Conservation (phyloP, 257 asterid species). For the Nicotiana knightiana region DNA sequence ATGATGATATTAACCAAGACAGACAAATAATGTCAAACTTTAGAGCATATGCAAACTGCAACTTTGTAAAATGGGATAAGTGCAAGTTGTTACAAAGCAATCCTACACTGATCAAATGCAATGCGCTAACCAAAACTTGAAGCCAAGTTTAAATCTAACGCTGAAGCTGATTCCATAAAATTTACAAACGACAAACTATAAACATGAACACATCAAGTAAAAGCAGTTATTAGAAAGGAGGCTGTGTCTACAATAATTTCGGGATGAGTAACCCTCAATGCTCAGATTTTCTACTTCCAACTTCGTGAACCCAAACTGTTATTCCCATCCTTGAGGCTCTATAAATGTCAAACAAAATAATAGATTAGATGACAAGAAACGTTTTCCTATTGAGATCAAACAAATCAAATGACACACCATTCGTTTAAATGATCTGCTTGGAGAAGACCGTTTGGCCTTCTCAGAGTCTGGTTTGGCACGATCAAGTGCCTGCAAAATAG, state of each 20-base stretch:
- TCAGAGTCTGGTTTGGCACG: conserved; percentile 80
- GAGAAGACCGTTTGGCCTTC: conserved; percentile 32
- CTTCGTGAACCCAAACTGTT: conserved; percentile 11
- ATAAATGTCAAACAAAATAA: background rate
- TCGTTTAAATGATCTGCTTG: conserved; percentile 54
- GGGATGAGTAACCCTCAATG: background rate
- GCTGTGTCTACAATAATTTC: background rate
- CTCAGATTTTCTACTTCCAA: background rate
- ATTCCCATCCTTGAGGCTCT: conserved; percentile 18
- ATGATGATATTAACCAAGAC: too few relatives aligned
- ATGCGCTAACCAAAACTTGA: conserved; percentile 6
- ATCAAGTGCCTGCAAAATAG: conserved; percentile 54
- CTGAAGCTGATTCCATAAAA: background rate
- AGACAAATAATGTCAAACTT: background rate
- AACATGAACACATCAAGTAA: background rate
- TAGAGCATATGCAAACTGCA: background rate
- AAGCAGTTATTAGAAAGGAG: background rate
- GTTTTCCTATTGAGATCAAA: background rate
- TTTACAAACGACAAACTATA: background rate
- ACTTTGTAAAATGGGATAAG: background rate
- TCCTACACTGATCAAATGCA: background rate
- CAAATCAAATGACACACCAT: conserved; percentile 33
- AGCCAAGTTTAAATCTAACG: background rate
- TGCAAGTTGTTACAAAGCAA: conserved; percentile 5
- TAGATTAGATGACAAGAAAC: background rate